phyloP scores from a whole-genome alignment of 2,329 filamentous ascomycete genomes.

The Cordyceps militaris region DNA sequence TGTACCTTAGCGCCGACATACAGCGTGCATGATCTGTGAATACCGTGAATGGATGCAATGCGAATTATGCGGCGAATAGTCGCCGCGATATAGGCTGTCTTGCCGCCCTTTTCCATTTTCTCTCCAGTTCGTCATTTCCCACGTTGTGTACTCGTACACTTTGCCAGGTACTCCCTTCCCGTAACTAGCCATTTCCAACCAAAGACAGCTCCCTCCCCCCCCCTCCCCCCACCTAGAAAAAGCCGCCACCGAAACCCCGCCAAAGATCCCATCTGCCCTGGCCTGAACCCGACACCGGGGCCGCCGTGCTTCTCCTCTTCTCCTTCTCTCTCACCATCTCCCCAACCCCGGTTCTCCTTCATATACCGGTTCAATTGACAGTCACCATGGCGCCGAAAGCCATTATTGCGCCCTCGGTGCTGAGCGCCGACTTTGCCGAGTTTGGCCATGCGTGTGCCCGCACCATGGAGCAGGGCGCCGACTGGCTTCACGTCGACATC shows the following conservation, averaged over 20 bases:
- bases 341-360: background rate
- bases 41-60: no score
- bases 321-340: background rate
- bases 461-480: constrained; percentile 79
- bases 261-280: background rate
- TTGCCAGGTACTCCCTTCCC: no score
- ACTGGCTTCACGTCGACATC: constrained; percentile 95
- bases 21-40: no score
- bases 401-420: constrained; percentile 96
- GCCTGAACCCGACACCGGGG: background rate
- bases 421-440: constrained; percentile 90
- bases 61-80: no score
- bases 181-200: background rate
- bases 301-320: background rate
- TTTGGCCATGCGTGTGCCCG: constrained; percentile 79
- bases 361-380: background rate
- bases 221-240: constrained; percentile 1
- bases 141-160: no score
- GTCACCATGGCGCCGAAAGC: constrained; percentile 78
- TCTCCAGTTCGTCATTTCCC: background rate
- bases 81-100: no score
- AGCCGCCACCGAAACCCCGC: background rate
- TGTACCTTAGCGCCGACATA: no score
- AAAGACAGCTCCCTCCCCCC: background rate
- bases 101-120: background rate